Base-by-base conservation (phyloP, 202 grass and related monocot genomes). In the Zoysia matrella region DNA sequence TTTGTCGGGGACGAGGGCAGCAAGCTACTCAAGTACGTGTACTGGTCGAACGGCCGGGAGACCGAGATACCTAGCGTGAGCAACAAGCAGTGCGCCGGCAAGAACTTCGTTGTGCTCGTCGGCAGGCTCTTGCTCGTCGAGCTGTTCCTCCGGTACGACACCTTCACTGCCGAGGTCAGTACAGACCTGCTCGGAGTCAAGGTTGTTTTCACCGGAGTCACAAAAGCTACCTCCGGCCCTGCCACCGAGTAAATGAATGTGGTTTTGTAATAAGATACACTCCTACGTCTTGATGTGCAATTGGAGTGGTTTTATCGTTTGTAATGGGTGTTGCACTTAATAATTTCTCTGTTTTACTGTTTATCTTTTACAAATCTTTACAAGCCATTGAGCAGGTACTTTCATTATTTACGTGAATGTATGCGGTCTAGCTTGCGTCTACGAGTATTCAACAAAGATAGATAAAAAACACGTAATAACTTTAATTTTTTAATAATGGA, bases 31-130 rank as follows among this genome's bases (percentile, higher is more conserved):
- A 52, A 88, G 82, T 97, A 94, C 71, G 90, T 97, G 44, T 88
- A 87, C 65, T 97, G 95, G 95, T 94, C 95, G 36, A 97, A 97
- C 61, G 95, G 95, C 7, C 72, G 64, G n/a, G 95, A 97, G 88
- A 97, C 92, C 3, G 88, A 92, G 62, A 81, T 4, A 79, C 86
- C 95, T 10, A 78, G 75, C 50, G 76, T 93, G 9, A 60, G 9
- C 65, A 89, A 94, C 84, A 97, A 97, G 88, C 95, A 97, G 79
- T 97, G 94, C 74, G 82, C 94, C 6, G 92, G 90, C 12, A 97
- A 97, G 81, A 88, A 97, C 15, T 83, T 94, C 1, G 92, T 94
- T 2, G 89, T 92, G 79, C 89, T 97, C 80, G 86, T 94, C 5
- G 94, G 90, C 22, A 87, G 92, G 74, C 90, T 97, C 36, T 65